A percentile compares a stretch with the other conserved stretches of the same genome.
Conservation (phyloP, 2,329 filamentous ascomycete genomes). For the Byssothecium circinans region DNA sequence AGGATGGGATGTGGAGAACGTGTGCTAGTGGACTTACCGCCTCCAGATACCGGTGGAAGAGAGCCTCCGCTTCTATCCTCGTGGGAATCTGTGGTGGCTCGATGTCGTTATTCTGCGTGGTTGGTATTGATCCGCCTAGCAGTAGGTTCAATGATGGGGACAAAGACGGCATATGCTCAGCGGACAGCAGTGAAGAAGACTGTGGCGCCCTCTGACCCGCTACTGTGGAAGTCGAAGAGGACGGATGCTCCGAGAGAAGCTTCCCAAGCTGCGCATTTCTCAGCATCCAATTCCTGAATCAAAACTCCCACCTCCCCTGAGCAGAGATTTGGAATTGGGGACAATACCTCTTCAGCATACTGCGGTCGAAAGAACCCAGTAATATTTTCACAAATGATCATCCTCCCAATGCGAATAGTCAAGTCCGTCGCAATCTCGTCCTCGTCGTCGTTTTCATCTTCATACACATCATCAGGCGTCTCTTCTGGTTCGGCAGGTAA, state of each 20-base stretch:
- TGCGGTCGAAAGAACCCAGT: conserved; percentile 44
- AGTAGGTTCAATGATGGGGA: conserved; percentile 40
- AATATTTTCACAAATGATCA: conserved; percentile 46
- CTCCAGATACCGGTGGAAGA: conserved; percentile 39
- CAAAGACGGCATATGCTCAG: conserved; percentile 43
- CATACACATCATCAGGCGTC: conserved; percentile 42
- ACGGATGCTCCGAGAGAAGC: conserved; percentile 39
- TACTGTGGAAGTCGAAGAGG: conserved; percentile 32
- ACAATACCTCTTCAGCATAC: conserved; percentile 45
- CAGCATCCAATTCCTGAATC: background rate
- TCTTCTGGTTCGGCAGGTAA: conserved; percentile 41
- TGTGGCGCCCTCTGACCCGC: conserved; percentile 41
- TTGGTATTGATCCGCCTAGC: conserved; percentile 33
- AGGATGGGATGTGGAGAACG: conserved; percentile 41
- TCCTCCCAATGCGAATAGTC: conserved; percentile 42
- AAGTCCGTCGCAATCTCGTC: conserved; percentile 43
- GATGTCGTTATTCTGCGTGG: conserved; percentile 32
- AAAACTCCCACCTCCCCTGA: background rate
- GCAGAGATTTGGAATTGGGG: conserved; percentile 15
- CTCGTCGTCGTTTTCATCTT: conserved; percentile 44
- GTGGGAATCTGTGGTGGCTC: conserved; percentile 37
- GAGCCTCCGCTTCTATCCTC: conserved; percentile 38
- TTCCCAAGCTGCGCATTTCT: conserved; percentile 39
- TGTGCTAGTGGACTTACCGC: conserved; percentile 44
- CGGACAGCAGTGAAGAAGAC: conserved; percentile 38